Evolutionary conservation across 2,329 filamentous ascomycete genomes (phyloP).

Genomic region (Xylariales sp.): DNA sequence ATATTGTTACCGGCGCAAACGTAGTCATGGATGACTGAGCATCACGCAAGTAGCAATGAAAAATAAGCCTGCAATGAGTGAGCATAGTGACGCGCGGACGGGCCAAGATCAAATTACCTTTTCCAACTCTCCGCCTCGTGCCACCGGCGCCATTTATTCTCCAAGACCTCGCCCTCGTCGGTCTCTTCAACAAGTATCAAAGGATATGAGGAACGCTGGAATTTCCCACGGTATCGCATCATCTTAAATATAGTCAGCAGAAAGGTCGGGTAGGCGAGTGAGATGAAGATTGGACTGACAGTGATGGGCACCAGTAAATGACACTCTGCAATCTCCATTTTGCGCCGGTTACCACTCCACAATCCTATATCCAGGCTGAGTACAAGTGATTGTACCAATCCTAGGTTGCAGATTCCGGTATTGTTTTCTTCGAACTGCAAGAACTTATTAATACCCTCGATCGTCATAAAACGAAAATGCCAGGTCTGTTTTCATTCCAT

Average conservation of each 20-base stretch:
- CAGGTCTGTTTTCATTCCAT: no score
- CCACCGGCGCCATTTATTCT: slow-evolving; percentile 64
- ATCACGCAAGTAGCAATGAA: slow-evolving; percentile 62
- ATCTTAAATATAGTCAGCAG: slow-evolving; percentile 30
- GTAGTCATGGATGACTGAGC: slow-evolving; percentile 64
- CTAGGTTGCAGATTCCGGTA: slow-evolving; percentile 37
- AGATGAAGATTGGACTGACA: slow-evolving; percentile 25
- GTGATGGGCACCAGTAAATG: slow-evolving; percentile 40
- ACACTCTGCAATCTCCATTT: slow-evolving; percentile 53
- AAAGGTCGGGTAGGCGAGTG: neutral
- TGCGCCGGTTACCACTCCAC: slow-evolving; percentile 51
- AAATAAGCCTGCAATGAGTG: slow-evolving; percentile 46
- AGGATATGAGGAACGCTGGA: slow-evolving; percentile 51
- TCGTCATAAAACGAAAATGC: no score
- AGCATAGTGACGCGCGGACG: no score
- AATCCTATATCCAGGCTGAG: slow-evolving; percentile 45
- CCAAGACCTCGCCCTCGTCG: slow-evolving; percentile 52
- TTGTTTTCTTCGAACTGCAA: slow-evolving; percentile 46
- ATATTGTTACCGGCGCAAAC: slow-evolving; percentile 60
- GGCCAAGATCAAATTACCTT: no score
- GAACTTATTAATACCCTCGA: slow-evolving; percentile 1
- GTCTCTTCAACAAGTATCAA: slow-evolving; percentile 43
- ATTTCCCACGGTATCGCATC: slow-evolving; percentile 53
- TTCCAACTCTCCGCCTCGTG: slow-evolving; percentile 63
- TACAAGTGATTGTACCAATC: slow-evolving; percentile 45